phyloP scores from a whole-genome alignment of 768 basidiomycete species.

The Suillus tomentosus region DNA sequence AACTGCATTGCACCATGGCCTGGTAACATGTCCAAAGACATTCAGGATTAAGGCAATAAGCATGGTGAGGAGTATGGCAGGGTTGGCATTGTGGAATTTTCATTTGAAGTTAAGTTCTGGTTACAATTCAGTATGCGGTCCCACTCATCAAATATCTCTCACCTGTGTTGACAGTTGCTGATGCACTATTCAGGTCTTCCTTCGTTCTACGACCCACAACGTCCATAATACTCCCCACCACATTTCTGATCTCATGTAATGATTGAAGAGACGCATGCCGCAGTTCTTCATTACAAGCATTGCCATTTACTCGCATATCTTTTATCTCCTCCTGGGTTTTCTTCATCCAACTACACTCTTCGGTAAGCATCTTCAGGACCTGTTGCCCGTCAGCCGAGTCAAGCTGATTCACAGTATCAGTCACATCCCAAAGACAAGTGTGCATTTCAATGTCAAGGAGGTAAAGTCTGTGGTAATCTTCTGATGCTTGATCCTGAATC shows the following conservation, averaged over 20 bases:
- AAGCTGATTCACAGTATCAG: background rate
- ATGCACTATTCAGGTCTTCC: slow-evolving; percentile 1
- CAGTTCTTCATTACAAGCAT: background rate
- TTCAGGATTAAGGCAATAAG: slow-evolving; percentile 10
- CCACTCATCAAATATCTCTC: background rate
- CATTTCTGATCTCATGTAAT: background rate
- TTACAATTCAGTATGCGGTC: background rate
- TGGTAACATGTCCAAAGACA: slow-evolving; percentile 11
- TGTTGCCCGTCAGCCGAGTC: background rate
- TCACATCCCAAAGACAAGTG: background rate
- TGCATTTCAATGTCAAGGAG: background rate
- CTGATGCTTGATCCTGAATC: background rate
- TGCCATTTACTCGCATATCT: background rate
- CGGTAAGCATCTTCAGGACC: background rate
- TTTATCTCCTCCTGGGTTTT: background rate
- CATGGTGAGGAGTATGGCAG: slow-evolving; percentile 7
- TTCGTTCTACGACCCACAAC: background rate
- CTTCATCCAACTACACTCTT: background rate
- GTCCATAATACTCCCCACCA: background rate
- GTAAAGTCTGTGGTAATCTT: background rate
- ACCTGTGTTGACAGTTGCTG: slow-evolving; percentile 5
- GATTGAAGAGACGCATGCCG: background rate
- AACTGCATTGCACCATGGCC: slow-evolving; percentile 12
- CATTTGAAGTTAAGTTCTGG: background rate
- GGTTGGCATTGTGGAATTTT: slow-evolving; percentile 10